Base-by-base conservation (phyloP, 1,284 basidiomycete species). In the Leccinum fuscescens region DNA sequence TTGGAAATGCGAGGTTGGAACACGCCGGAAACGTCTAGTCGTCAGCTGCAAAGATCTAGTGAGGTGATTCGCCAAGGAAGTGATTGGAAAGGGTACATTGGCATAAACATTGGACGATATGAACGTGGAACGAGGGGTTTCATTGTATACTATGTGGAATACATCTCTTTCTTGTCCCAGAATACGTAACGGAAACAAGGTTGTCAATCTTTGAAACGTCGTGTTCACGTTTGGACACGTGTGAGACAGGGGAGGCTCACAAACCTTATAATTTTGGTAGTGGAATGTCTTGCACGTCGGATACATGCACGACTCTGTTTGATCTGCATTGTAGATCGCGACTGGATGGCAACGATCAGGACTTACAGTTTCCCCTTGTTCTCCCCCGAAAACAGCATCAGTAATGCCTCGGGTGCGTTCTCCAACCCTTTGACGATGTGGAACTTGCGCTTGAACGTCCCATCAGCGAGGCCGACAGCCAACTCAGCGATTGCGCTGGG, bases 321-420 rank as follows among this genome's bases (percentile, higher is more conserved):
- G 57, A 63, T 55, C 8, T 56, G 46, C 20, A 49, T 42, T 55
- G 49, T 51, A 39, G 59, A 22, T 48, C 15, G 3, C 46, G 8
- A 2, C 6, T 27, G 7, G 24, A 35, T 6, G 11, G 51, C 35
- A 58, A n/a, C 42, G 56, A 54, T 12, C 54, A 17, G 50, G 27
- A 83, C 90, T 68, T 68, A 90, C 86, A 93, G 75, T 77, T 96
- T 94, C 35, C 93, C 93, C 0, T 82, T 87, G 70, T 94, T 95
- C 31, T 82, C 86, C n/a, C 93, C 93, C 1, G 75, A 83, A 75
- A 87, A 95, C 33, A 96, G 78, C 74, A 92, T 76, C 9, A 81
- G 81, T 58, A 95, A 74, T 4, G 88, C 84, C 12, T 79, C 76
- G 0, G 90, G 88, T 29, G 89, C 90, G 57, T 86, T 83, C 62